Evolutionary conservation across 2,329 filamentous ascomycete species (phyloP), one percentile per base, ranked within the genome.

Genomic region (Apiospora malaysiana): DNA sequence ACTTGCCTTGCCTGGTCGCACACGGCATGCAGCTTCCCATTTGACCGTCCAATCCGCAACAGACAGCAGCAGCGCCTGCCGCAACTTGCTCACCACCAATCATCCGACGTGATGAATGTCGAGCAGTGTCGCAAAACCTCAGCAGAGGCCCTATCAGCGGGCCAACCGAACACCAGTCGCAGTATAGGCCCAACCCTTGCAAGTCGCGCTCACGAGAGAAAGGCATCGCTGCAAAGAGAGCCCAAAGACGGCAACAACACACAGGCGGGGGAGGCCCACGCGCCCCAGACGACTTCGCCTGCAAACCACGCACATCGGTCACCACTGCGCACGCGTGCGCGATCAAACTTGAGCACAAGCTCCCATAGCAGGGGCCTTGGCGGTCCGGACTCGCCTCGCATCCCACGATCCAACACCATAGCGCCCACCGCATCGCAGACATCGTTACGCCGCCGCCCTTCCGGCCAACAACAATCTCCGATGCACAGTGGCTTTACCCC

Each of bases 41-140:
- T 67, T 67, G 65, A 67, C 65, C 65, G n/a, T 16, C 65, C 65
- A 67, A 67, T 46, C 65, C 65, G 40, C 65, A 67, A 46, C 65
- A 42, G 42, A 43, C 14, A 25, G 65, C 65, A 67, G 40, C 25
- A 67, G 40, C 25, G 65, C 40, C 43, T 45, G 65, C 65, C 43
- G 42, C 40, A 10, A 67, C 4, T 67, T 23, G 25, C 23, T 45
- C 40, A 67, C 40, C 42, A 46, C 40, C 40, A 66, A 43, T 46
- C 43, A 46, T 32, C 25, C 14, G 49, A 67, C 59, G 59, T 40
- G 40, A 67, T 67, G 65, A 37, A 67, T 32, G 27, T 32, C 65
- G 40, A 67, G 23, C 65, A 45, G 65, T 67, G 65, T 67, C 65
- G 65, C 40, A 67, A 46, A 67, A 42, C 65, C 65, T 67, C 65